phyloP scores from a whole-genome alignment of 1,284 basidiomycete species.

The Ustilago loliicola region DNA sequence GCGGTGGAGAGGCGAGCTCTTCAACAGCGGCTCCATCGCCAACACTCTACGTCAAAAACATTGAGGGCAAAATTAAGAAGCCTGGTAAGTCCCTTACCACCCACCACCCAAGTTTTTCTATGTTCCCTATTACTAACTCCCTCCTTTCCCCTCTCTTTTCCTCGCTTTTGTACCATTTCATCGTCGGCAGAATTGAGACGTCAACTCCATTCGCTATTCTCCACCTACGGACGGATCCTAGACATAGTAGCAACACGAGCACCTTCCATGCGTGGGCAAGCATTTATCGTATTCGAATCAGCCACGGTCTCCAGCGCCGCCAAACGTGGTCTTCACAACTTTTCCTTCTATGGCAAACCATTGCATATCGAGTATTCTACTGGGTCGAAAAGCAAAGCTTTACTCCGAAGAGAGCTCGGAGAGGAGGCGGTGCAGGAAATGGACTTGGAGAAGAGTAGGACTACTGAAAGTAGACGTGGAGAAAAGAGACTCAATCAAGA shows the following conservation, averaged over 20 bases:
- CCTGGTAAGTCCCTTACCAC: slow-evolving; percentile 73
- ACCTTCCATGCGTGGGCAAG: slow-evolving; percentile 90
- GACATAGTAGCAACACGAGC: slow-evolving; percentile 94
- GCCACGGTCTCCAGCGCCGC: slow-evolving; percentile 89
- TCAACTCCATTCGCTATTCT: slow-evolving; percentile 90
- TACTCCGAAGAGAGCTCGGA: slow-evolving; percentile 70
- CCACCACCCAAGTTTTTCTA: background rate
- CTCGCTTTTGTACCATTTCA: background rate
- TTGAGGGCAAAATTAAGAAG: slow-evolving; percentile 94
- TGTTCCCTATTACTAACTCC: background rate
- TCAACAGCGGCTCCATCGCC: slow-evolving; percentile 76
- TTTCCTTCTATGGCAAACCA: slow-evolving; percentile 91
- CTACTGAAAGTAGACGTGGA: slow-evolving; percentile 10
- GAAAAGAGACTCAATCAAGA: slow-evolving; percentile 39
- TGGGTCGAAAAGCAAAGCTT: slow-evolving; percentile 83
- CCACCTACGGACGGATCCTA: slow-evolving; percentile 90
- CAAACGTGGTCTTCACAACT: slow-evolving; percentile 88
- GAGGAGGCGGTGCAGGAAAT: slow-evolving; percentile 57
- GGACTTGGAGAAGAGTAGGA: slow-evolving; percentile 25
- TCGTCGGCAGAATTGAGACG: slow-evolving; percentile 77
- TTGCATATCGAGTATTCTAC: slow-evolving; percentile 85
- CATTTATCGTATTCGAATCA: slow-evolving; percentile 94
- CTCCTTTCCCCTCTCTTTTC: background rate
- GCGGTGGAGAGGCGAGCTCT: background rate
- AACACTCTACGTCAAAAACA: slow-evolving; percentile 92